phyloP scores from a whole-genome alignment of 2,329 filamentous ascomycete species.

The Cadophora luteo-olivacea region DNA sequence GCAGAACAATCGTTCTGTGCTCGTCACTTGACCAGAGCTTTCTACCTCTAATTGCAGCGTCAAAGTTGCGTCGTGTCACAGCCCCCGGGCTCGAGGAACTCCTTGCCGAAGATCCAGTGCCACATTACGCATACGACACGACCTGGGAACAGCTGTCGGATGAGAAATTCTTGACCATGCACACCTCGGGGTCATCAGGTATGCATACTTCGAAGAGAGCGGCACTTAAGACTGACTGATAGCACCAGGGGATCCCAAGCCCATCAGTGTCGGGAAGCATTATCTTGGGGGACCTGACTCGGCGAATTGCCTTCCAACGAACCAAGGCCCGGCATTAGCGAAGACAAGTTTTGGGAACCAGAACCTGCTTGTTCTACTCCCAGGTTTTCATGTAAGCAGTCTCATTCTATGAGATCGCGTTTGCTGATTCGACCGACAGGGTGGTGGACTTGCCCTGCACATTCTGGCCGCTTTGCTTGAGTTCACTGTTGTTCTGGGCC shows the following conservation, averaged over 20 bases:
- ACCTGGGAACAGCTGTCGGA: conserved; percentile 44
- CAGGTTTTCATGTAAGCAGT: conserved; percentile 30
- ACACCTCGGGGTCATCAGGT: conserved; percentile 49
- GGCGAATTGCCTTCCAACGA: conserved; percentile 17
- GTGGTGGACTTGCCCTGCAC: conserved; percentile 19
- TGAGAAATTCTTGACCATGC: conserved; percentile 49
- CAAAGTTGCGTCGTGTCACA: conserved; percentile 35
- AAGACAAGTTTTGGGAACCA: neutral
- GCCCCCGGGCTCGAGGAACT: conserved; percentile 43
- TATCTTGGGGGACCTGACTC: conserved; percentile 47
- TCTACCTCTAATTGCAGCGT: conserved; percentile 14
- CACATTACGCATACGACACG: conserved; percentile 43
- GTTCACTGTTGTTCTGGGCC: conserved; percentile 24
- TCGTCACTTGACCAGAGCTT: conserved; percentile 11
- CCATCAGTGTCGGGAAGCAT: conserved; percentile 47
- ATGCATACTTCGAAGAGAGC: neutral
- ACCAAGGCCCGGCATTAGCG: conserved; percentile 10
- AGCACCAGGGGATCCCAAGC: conserved; percentile 50
- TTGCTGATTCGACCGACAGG: neutral
- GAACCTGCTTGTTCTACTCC: conserved; percentile 20
- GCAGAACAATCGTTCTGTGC: conserved; percentile 34
- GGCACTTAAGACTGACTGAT: neutral
- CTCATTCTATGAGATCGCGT: neutral
- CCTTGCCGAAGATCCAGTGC: conserved; percentile 33
- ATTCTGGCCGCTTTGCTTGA: conserved; percentile 17